Evolutionary conservation across 176 grass and related monocot genomes (phyloP).

Genomic region (Luzula sylvatica): DNA sequence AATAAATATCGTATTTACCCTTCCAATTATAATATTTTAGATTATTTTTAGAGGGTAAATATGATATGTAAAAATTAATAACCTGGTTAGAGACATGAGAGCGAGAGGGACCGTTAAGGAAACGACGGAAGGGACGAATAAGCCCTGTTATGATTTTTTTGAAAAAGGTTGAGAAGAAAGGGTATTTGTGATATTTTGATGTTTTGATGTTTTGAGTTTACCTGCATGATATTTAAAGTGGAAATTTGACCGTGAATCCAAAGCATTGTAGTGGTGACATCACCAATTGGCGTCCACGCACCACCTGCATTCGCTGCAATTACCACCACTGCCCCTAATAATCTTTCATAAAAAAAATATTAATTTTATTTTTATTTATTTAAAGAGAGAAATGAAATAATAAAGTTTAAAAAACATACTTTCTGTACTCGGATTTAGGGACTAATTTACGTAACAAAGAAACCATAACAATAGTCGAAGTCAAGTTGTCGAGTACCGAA

Average conservation of each 20-base stretch:
- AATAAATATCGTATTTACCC: too few species aligned
- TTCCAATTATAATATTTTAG: too few species aligned
- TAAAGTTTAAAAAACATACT: conserved; percentile 45
- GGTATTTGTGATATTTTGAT: too few species aligned
- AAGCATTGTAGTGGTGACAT: conserved; percentile 97
- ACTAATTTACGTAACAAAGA: conserved; percentile 87
- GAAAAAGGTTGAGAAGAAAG: background rate
- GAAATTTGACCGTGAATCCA: conserved; percentile 96
- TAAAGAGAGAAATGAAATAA: background rate
- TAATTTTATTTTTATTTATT: too few species aligned
- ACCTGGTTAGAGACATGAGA: conserved; percentile 89
- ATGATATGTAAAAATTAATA: too few species aligned
- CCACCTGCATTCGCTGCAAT: conserved; percentile 95
- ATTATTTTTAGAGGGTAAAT: too few species aligned
- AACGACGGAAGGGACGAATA: conserved; percentile 74
- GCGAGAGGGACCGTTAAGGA: conserved; percentile 67
- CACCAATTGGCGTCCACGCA: conserved; percentile 98
- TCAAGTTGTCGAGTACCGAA: conserved; percentile 81
- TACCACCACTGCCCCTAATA: conserved; percentile 87
- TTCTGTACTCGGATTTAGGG: conserved; percentile 80
- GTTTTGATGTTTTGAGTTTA: too few species aligned
- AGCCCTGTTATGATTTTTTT: conserved; percentile 33
- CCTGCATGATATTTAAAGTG: conserved; percentile 72
- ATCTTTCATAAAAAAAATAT: conserved; percentile 24
- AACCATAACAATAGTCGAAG: conserved; percentile 96